Evolutionary conservation across 2,329 filamentous ascomycete genomes (phyloP), one percentile per base, ranked within the genome.

Genomic region (Beauveria sp.): DNA sequence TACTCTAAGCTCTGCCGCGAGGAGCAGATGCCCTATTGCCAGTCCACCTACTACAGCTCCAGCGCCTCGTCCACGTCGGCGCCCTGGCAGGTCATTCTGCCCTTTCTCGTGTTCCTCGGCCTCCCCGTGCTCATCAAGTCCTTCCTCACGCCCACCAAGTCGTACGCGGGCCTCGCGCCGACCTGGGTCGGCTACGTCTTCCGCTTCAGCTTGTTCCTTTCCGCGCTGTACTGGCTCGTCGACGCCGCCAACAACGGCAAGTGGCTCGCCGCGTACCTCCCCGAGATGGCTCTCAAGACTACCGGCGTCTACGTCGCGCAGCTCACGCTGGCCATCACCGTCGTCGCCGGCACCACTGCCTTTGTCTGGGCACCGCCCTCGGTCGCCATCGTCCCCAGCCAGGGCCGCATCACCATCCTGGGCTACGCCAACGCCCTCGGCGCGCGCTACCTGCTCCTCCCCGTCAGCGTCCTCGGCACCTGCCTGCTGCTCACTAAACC

Each of bases 11-110:
- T 99, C 22, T 99, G 95, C 72, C 88, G 95, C 62, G 95, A 99
- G 74, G 95, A 99, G 76, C 95, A 99, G 76, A 97, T 98, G 91
- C 95, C 95, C 0, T 96, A 89, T 76, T 99, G 95, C 79, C 86
- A 85, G 60, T 96, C 93, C 2, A 97, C 95, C 0, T 99, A 97
- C 77, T 99, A 99, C 71, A 89, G 92, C 5, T 97, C 93, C 0
- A 85, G 88, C 10, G 90, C 88, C 3, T 96, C 93, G 0, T 98
- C 95, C 0, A 98, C 93, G 1, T 97, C 93, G 3, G 90, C 93
- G 1, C 83, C 87, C 1, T 97, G 93, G 91, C 93, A 98, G 73
- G 81, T 97, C 20, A 74, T 80, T 8, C 88, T 98, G 53, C 91
- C 93, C 0, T 89, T 92, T 68, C 69, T 84, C n/a, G 82, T 92